Conservation (phyloP, 164 flowering plant species). For the Sedum album region DNA sequence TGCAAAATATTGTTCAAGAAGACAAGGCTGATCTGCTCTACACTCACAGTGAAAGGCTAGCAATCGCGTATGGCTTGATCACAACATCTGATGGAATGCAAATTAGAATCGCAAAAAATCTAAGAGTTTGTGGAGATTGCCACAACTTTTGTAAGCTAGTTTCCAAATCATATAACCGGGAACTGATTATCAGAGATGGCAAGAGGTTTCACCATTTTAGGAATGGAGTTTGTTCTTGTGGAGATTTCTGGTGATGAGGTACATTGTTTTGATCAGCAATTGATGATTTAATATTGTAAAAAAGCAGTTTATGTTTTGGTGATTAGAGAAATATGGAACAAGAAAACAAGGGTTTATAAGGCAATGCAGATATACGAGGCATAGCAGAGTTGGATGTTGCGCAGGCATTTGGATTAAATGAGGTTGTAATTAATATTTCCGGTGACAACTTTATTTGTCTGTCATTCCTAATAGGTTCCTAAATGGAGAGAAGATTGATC, state of each 20-base stretch:
- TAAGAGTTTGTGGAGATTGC: slow-evolving; percentile 73
- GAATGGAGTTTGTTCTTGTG: slow-evolving; percentile 68
- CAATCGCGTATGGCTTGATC: slow-evolving; percentile 63
- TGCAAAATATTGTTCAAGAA: slow-evolving; percentile 56
- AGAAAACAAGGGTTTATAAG: no score
- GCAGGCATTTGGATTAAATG: no score
- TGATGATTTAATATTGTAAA: background rate
- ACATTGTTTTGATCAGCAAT: background rate
- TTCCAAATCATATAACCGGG: slow-evolving; percentile 37
- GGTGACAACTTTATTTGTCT: no score
- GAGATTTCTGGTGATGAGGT: slow-evolving; percentile 63
- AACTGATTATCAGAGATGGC: slow-evolving; percentile 69
- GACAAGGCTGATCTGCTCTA: slow-evolving; percentile 56
- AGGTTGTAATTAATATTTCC: no score
- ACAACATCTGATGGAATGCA: slow-evolving; percentile 28
- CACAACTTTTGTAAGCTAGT: slow-evolving; percentile 58
- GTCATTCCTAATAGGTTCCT: no score
- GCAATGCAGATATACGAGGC: no score
- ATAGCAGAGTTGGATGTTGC: no score
- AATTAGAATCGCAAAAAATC: slow-evolving; percentile 55
- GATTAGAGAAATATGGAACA: no score
- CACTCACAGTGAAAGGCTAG: slow-evolving; percentile 83
- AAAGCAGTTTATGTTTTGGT: no score
- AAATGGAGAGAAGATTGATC: no score
- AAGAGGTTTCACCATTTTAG: slow-evolving; percentile 72